A percentile compares a stretch with the other conserved stretches of the same genome.
These are phyloP conservation scores for Chytriomyces hyalinus DNA, from an alignment of 192 early-diverging fungal species.

Conservation along the genomic window DNA sequence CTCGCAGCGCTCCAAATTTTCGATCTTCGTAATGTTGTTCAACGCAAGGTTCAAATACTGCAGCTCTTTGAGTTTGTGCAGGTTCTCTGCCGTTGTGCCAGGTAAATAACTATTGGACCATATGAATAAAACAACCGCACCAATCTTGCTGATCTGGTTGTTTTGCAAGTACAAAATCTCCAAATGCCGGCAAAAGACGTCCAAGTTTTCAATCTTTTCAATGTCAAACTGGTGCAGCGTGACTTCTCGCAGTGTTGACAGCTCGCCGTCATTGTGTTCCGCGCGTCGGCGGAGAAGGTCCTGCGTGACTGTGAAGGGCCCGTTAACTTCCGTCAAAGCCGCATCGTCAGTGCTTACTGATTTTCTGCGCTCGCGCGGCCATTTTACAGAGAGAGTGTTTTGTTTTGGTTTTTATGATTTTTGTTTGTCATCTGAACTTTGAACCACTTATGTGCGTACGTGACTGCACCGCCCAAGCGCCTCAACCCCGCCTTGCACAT, in stretches of 20 bases:
- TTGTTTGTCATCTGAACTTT: no score
- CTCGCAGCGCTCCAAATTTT: constrained; percentile 66
- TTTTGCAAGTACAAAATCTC: constrained; percentile 65
- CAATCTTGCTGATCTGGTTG: constrained; percentile 65
- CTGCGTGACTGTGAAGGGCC: constrained; percentile 18
- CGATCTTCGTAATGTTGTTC: constrained; percentile 59
- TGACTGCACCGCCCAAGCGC: no score
- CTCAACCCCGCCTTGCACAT: no score
- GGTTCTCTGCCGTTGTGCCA: constrained; percentile 46
- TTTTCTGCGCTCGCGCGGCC: constrained; percentile 22
- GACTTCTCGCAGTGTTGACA: constrained; percentile 60
- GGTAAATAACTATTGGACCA: not conserved
- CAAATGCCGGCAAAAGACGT: constrained; percentile 61
- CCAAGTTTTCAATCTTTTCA: constrained; percentile 68
- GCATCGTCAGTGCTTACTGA: constrained; percentile 7
- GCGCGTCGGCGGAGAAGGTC: constrained; percentile 54
- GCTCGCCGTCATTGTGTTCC: constrained; percentile 68
- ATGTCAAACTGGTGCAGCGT: constrained; percentile 69
- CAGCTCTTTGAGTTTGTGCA: constrained; percentile 62
- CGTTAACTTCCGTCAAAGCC: no score
- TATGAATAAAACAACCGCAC: constrained; percentile 32
- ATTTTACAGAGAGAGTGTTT: not conserved
- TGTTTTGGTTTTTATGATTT: no score
- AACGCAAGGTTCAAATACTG: constrained; percentile 64
- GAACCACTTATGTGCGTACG: no score